These are phyloP conservation scores for Liquidambar formosana DNA, from an alignment of 164 flowering plant species.

Conservation along the genomic window DNA sequence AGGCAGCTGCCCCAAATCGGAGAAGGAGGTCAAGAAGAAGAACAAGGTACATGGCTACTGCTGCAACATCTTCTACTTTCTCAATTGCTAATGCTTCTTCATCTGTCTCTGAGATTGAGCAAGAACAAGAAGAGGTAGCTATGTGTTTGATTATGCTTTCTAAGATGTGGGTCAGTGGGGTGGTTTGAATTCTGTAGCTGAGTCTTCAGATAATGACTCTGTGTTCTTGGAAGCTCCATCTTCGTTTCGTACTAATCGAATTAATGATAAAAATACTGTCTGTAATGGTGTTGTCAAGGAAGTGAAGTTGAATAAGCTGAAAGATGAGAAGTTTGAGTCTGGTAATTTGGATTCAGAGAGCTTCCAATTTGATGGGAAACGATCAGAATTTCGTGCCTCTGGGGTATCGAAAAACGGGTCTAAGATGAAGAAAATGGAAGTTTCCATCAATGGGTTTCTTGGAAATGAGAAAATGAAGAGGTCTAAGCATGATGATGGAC, in stretches of 20 bases:
- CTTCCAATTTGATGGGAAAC: slow-evolving; percentile 3
- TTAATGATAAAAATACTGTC: neutral
- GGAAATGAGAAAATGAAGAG: neutral
- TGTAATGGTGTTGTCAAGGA: slow-evolving; percentile 1
- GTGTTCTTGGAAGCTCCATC: slow-evolving; percentile 13
- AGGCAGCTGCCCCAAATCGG: slow-evolving; percentile 18
- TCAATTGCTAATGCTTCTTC: slow-evolving; percentile 27
- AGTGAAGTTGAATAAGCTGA: slow-evolving; percentile 11
- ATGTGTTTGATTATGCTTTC: slow-evolving; percentile 65
- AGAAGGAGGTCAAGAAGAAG: slow-evolving; percentile 40
- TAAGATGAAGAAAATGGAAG: slow-evolving; percentile 8
- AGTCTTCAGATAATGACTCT: slow-evolving; percentile 38
- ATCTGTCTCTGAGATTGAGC: slow-evolving; percentile 44
- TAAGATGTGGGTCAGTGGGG: slow-evolving; percentile 36
- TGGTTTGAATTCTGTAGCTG: slow-evolving; percentile 25
- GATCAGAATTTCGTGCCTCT: too few species aligned
- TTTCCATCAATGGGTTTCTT: neutral
- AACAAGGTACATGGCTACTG: slow-evolving; percentile 27
- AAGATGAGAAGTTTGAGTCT: slow-evolving; percentile 1
- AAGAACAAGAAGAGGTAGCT: slow-evolving; percentile 66
- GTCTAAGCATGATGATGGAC: neutral
- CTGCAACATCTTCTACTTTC: slow-evolving; percentile 32
- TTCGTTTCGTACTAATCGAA: neutral
- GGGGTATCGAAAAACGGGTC: slow-evolving; percentile 9
- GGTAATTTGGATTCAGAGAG: neutral